phyloP scores from a whole-genome alignment of 495 filamentous ascomycete species.

The Penicillium longicatenatum region DNA sequence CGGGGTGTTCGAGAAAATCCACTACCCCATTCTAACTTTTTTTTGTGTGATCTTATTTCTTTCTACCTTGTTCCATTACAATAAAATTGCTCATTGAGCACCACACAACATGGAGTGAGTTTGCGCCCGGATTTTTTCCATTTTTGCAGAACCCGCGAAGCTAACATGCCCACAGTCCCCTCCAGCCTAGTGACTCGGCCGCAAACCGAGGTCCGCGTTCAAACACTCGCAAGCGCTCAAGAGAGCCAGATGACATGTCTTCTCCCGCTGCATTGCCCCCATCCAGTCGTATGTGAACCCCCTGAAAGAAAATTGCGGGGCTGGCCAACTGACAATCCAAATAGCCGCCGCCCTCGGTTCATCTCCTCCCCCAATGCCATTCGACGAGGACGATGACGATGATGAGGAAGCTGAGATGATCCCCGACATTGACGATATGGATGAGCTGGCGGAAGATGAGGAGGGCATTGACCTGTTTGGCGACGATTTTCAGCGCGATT shows the following conservation, averaged over 20 bases:
- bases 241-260: constrained; percentile 75
- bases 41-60: background rate
- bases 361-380: constrained; percentile 56
- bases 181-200: constrained; percentile 79
- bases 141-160: constrained; percentile 13
- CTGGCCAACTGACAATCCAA: constrained; percentile 26
- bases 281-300: constrained; percentile 65
- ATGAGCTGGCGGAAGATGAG: constrained; percentile 95
- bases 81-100: constrained; percentile 8
- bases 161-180: constrained; percentile 58
- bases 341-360: constrained; percentile 34
- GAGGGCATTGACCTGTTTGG: constrained; percentile 91
- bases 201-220: constrained; percentile 75
- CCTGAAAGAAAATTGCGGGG: constrained; percentile 7
- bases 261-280: constrained; percentile 65
- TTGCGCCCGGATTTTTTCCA: constrained; percentile 9
- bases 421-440: constrained; percentile 87
- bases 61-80: background rate
- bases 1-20: constrained; percentile 13
- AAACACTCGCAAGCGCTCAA: constrained; percentile 75
- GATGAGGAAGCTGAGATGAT: constrained; percentile 67
- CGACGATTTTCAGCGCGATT: constrained; percentile 87
- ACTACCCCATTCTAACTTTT: background rate
- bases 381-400: constrained; percentile 70
- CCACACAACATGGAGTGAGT: constrained; percentile 45